Evolutionary conservation across 2,329 filamentous ascomycete species (phyloP), one percentile per base, ranked within the genome.

Genomic region (Colletotrichum tanaceti): DNA sequence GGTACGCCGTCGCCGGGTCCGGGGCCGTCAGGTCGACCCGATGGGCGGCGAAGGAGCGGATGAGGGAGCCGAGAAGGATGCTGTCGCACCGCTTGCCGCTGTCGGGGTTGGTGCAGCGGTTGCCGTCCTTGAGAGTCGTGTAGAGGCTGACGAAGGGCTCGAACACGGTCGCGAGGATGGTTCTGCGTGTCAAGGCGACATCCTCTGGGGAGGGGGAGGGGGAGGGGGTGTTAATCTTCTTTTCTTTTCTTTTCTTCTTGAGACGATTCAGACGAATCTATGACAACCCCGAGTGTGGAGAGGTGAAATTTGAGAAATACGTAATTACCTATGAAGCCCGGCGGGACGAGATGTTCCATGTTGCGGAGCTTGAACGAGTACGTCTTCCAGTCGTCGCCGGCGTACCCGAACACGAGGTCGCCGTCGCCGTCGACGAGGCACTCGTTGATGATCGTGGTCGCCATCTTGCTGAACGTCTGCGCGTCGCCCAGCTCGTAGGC

Each of bases 401-500:
- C 6, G 10, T 50, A 66, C 11, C 63, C 63, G 13, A 61, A 69
- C 9, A 69, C 66, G 7, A 66, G 39, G 10, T 69, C 63, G 2
- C 20, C 66, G 7, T 69, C 57, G 14, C 24, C 22, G 39, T 69
- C 66, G 24, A 61, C 13, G 1, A 61, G 44, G 6, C 68, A 71
- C 53, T 75, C 74, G 6, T 74, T 69, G 20, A 75, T 46, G 57
- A 78, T 72, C 55, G 72, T 72, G n/a, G 71, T 61, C 13, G 73
- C 67, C 10, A 70, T 70, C 7, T 39, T 44, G 28, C 66, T 53
- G 43, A 79, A 78, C 1, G 67, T 58, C 6, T 73, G 67, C 4
- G 69, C 59, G 11, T 72, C 64, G 0, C 77, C 77, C 28, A 79
- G 63, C 68, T 78, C 76, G 74, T 77, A 79, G 0, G 74, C 70